A percentile compares a stretch with the other conserved stretches of the same genome.
Conservation (phyloP, 306 rosid genomes). For the Pyrus communis region DNA sequence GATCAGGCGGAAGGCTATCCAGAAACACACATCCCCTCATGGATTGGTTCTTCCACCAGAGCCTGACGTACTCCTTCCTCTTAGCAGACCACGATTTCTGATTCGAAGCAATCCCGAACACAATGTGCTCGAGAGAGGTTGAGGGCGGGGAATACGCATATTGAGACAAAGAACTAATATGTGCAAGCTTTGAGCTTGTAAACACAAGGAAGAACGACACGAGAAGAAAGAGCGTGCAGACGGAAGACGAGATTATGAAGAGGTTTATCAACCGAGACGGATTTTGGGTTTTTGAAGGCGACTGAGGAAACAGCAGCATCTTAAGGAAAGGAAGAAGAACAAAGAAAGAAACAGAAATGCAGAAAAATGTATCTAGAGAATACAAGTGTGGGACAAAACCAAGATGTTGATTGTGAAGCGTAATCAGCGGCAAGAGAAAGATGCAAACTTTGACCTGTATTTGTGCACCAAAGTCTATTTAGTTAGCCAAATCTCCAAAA, state of each 20-base stretch:
- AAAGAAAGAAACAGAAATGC: neutral
- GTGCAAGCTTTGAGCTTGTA: slow-evolving; percentile 10
- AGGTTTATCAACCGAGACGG: slow-evolving; percentile 26
- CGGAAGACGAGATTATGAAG: slow-evolving; percentile 40
- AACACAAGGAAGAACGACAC: slow-evolving; percentile 32
- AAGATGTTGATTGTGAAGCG: slow-evolving; percentile 9
- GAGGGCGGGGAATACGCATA: slow-evolving; percentile 29
- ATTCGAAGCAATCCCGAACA: slow-evolving; percentile 79
- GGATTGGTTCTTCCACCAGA: slow-evolving; percentile 65
- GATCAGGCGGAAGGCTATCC: slow-evolving; percentile 34
- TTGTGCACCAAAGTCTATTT: neutral
- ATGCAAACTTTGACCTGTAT: slow-evolving; percentile 17
- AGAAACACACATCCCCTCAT: slow-evolving; percentile 74
- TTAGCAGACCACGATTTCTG: slow-evolving; percentile 40
- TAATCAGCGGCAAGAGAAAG: slow-evolving; percentile 24
- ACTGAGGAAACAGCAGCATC: slow-evolving; percentile 40
- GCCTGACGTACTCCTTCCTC: slow-evolving; percentile 48
- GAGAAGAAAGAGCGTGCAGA: slow-evolving; percentile 45
- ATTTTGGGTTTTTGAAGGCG: slow-evolving; percentile 33
- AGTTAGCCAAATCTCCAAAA: slow-evolving; percentile 31
- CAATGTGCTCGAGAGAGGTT: slow-evolving; percentile 57
- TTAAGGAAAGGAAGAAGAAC: neutral
- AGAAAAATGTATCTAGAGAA: neutral
- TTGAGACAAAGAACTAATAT: slow-evolving; percentile 5
- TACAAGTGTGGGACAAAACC: neutral